These are phyloP conservation scores for Hypholoma sublateritium DNA, from an alignment of 768 basidiomycete species.

Conservation along the genomic window DNA sequence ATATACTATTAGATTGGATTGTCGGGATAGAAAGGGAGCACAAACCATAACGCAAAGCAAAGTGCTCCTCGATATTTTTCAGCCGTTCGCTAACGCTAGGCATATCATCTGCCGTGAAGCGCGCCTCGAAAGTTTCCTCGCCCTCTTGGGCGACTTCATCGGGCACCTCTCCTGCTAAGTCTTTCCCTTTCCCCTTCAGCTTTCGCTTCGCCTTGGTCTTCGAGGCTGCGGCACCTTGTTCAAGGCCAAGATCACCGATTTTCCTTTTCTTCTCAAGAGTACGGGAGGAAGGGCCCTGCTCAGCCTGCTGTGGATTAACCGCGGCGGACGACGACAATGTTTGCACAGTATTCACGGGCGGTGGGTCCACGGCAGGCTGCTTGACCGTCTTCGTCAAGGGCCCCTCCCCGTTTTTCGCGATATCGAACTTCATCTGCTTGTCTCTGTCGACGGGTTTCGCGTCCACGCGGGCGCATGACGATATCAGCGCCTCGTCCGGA, in stretches of 20 bases:
- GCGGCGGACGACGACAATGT: background rate
- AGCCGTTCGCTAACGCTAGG: slow-evolving; percentile 68
- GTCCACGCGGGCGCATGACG: slow-evolving; percentile 74
- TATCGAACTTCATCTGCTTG: slow-evolving; percentile 83
- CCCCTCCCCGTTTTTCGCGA: slow-evolving; percentile 82
- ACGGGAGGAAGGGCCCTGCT: too few species aligned
- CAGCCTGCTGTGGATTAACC: background rate
- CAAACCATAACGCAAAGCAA: slow-evolving; percentile 74
- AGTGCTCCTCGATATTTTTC: slow-evolving; percentile 65
- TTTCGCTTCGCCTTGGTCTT: background rate
- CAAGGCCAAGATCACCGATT: background rate
- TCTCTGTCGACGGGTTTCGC: slow-evolving; percentile 72
- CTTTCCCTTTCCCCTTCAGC: background rate
- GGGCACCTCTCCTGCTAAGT: background rate
- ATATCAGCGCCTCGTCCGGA: slow-evolving; percentile 13
- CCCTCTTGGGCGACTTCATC: slow-evolving; percentile 9
- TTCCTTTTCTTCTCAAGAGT: background rate
- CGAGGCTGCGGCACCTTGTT: background rate
- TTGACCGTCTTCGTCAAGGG: slow-evolving; percentile 58
- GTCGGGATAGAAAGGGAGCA: background rate
- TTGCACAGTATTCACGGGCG: too few species aligned
- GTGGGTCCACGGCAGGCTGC: background rate
- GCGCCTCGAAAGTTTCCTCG: slow-evolving; percentile 11
- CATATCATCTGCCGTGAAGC: slow-evolving; percentile 41
- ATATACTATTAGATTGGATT: background rate